Conservation (phyloP, 371 early-diverging fungal species). For the Mortierella sp. region DNA sequence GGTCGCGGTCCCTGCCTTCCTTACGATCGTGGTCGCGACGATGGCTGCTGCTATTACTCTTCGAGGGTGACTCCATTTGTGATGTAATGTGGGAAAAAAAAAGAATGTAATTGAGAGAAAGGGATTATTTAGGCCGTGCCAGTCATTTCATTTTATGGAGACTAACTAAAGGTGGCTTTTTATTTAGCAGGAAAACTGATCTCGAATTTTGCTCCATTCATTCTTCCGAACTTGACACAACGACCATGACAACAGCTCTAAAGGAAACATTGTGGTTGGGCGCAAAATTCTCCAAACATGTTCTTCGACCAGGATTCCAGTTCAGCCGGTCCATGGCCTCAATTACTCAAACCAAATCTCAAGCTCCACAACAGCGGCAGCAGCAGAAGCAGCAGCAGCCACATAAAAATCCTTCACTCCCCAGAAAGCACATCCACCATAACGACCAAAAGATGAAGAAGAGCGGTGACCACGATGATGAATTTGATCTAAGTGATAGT, state of each 20-base stretch:
- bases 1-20: constrained; percentile 19
- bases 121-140: too few relatives aligned
- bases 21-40: constrained; percentile 23
- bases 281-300: not conserved
- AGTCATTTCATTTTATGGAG: too few relatives aligned
- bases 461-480: not conserved
- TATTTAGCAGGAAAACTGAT: too few relatives aligned
- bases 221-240: too few relatives aligned
- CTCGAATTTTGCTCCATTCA: too few relatives aligned
- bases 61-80: constrained; percentile 37
- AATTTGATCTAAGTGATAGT: not conserved
- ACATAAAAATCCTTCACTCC: too few relatives aligned
- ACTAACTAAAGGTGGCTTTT: too few relatives aligned
- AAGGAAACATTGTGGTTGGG: not conserved
- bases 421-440: not conserved
- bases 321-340: constrained; percentile 3
- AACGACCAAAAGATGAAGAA: not conserved
- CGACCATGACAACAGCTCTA: not conserved
- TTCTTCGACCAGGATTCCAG: constrained; percentile 1
- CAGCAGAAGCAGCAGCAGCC: not conserved
- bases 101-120: too few relatives aligned
- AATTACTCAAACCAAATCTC: not conserved
- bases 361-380: not conserved
- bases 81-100: too few relatives aligned
- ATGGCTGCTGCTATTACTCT: constrained; percentile 26